Percentiles rank a stretch among this genome's conserved stretches.
Evolutionary conservation across 2,329 filamentous ascomycete species (phyloP).

Genomic region (Fonsecaea monophora): DNA sequence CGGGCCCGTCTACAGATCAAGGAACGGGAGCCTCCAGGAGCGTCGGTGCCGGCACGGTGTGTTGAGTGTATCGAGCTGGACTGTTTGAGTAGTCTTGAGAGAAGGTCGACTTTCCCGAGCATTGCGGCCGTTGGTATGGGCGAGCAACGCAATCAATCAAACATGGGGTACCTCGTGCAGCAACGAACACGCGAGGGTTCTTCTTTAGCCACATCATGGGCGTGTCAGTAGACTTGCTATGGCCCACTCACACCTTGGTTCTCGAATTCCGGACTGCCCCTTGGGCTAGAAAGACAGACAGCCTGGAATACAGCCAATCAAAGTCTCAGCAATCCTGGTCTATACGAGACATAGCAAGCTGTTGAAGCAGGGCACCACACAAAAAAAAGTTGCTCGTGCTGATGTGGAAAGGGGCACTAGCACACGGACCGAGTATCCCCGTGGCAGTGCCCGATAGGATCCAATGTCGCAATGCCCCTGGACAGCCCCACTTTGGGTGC

Average conservation of each 20-base stretch:
- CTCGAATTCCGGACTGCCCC: too few species aligned
- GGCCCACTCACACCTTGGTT: neutral
- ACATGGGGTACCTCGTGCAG: too few species aligned
- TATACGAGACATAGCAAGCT: neutral
- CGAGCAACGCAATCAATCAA: too few species aligned
- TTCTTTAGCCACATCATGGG: neutral
- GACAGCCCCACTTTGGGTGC: neutral
- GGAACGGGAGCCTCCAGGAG: neutral
- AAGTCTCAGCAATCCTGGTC: neutral
- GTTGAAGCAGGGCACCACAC: neutral
- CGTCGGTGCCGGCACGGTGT: neutral
- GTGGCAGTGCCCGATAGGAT: neutral
- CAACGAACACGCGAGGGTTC: too few species aligned
- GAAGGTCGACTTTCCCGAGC: neutral
- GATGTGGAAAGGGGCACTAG: neutral
- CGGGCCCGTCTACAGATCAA: constrained; percentile 1
- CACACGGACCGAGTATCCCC: neutral
- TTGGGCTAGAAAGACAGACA: neutral
- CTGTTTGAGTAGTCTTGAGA: neutral
- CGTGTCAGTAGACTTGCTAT: neutral
- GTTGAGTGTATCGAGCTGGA: neutral
- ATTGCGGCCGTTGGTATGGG: too few species aligned
- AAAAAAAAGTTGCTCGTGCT: neutral
- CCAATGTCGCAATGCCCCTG: neutral
- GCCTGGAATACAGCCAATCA: neutral